Evolutionary conservation across 306 rosid species (phyloP).

Genomic region (Glycyrrhiza uralensis): DNA sequence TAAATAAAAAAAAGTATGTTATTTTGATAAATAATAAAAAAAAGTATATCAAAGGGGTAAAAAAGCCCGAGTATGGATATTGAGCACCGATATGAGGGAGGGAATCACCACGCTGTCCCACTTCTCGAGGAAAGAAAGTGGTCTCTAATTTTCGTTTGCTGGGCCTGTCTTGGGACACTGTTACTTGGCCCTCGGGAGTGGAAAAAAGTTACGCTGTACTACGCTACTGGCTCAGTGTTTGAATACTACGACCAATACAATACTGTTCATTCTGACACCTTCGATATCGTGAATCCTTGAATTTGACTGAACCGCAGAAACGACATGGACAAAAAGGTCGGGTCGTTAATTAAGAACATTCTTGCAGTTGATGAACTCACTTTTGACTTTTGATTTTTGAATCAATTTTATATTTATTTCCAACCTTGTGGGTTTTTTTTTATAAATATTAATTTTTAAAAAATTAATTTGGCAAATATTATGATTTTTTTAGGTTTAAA

Average conservation of each 20-base stretch:
- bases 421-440: no score
- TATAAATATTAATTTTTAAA: no score
- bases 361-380: background rate
- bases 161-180: no score
- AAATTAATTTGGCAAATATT: no score
- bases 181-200: background rate
- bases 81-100: background rate
- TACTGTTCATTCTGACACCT: slow-evolving; percentile 3
- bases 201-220: background rate
- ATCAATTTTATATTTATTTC: no score
- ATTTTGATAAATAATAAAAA: no score
- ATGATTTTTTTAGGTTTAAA: no score
- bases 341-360: background rate
- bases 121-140: slow-evolving; percentile 51
- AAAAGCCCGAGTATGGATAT: background rate
- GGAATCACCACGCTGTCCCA: slow-evolving; percentile 13
- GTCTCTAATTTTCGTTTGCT: slow-evolving; percentile 16
- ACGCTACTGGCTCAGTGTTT: background rate
- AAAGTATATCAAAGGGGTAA: no score
- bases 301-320: slow-evolving; percentile 28
- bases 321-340: background rate
- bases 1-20: no score
- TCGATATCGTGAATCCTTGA: background rate
- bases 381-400: no score
- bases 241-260: background rate